These are phyloP conservation scores for Colletotrichum sp. DNA, from an alignment of 2,329 filamentous ascomycete genomes.

Conservation along the genomic window DNA sequence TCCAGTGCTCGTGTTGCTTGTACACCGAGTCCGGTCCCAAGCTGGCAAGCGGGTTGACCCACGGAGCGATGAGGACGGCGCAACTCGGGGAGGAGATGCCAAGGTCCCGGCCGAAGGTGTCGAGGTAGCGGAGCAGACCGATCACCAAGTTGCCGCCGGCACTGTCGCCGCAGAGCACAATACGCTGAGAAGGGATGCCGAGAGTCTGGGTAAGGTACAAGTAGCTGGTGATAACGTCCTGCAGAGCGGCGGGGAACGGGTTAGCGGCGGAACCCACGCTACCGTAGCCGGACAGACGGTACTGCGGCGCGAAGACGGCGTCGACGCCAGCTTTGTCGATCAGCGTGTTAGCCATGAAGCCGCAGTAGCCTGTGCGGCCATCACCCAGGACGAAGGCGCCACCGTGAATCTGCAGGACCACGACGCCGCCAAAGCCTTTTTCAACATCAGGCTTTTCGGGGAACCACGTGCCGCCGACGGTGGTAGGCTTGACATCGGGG, in stretches of 20 bases:
- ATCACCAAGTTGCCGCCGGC: conserved; percentile 35
- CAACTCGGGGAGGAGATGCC: not conserved
- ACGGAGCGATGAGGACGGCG: not conserved
- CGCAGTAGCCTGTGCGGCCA: conserved; percentile 33
- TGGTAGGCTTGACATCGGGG: conserved; percentile 18
- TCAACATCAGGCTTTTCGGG: conserved; percentile 20
- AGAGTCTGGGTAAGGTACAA: conserved; percentile 26
- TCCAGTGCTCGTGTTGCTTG: conserved; percentile 2
- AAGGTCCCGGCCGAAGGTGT: not conserved
- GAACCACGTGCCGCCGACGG: conserved; percentile 28
- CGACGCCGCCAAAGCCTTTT: conserved; percentile 6
- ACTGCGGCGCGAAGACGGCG: conserved; percentile 34
- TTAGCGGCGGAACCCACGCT: not conserved
- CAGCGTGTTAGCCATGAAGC: conserved; percentile 28
- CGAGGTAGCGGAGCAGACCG: conserved; percentile 34
- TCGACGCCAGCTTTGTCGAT: conserved; percentile 26
- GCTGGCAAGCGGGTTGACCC: conserved; percentile 8
- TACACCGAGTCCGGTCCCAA: conserved; percentile 4
- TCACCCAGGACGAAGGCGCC: conserved; percentile 35
- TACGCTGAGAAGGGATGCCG: conserved; percentile 27
- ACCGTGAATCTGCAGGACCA: conserved; percentile 36
- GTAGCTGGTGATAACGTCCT: conserved; percentile 36
- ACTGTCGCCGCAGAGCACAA: conserved; percentile 38
- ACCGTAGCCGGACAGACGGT: conserved; percentile 30
- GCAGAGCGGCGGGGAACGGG: conserved; percentile 33